Conservation (phyloP, 1,284 basidiomycete species). For the Trametes hirsuta region DNA sequence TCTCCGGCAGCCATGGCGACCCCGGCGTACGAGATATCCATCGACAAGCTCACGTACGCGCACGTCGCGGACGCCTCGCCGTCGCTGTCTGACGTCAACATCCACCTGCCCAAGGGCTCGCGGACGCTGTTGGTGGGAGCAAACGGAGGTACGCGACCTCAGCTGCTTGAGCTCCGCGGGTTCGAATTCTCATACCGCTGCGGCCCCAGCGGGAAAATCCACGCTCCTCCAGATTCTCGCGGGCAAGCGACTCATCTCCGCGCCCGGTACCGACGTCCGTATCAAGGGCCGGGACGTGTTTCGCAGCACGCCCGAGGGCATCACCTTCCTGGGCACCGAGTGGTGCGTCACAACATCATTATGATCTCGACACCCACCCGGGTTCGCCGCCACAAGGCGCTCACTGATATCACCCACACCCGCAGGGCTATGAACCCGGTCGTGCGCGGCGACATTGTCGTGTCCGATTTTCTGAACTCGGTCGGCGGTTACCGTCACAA, state of each 20-base stretch:
- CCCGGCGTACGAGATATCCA: conserved; percentile 46
- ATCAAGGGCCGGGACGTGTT: conserved; percentile 89
- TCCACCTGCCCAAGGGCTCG: conserved; percentile 73
- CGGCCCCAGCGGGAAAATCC: conserved; percentile 82
- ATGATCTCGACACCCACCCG: neutral
- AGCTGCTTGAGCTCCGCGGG: neutral
- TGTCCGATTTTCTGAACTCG: conserved; percentile 90
- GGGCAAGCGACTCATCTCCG: conserved; percentile 82
- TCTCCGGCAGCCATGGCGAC: conserved; percentile 1
- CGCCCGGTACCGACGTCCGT: conserved; percentile 61
- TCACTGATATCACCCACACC: neutral
- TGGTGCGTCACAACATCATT: conserved; percentile 54
- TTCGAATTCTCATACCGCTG: neutral
- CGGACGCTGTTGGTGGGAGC: conserved; percentile 87
- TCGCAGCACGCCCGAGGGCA: conserved; percentile 67
- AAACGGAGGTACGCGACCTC: conserved; percentile 74
- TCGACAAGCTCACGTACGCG: conserved; percentile 63
- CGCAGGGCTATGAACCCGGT: conserved; percentile 93
- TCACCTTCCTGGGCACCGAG: conserved; percentile 92
- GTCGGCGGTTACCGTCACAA: conserved; percentile 96
- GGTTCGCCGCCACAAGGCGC: neutral
- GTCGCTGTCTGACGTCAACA: conserved; percentile 67
- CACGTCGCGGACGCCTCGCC: conserved; percentile 49
- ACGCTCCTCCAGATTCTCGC: conserved; percentile 94
- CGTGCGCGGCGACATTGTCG: conserved; percentile 88